Percentiles rank a stretch among this genome's conserved stretches.
Conservation (phyloP, 2,329 filamentous ascomycete genomes). For the Neophaeococcomyces mojaviensis region DNA sequence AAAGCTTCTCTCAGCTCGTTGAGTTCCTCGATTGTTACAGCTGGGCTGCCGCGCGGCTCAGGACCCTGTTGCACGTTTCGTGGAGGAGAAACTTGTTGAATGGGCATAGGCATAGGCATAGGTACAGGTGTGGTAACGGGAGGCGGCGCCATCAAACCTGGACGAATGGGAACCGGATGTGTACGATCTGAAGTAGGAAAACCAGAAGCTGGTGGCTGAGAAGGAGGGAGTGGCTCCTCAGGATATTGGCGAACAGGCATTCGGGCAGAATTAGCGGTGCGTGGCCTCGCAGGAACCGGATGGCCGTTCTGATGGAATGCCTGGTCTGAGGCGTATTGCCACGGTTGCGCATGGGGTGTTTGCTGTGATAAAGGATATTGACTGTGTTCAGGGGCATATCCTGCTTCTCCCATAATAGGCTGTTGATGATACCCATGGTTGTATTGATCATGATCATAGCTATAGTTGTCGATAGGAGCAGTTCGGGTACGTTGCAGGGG, state of each 20-base stretch:
- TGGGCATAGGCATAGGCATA: neutral
- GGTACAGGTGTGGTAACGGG: neutral
- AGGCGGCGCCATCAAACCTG: slow-evolving; percentile 12
- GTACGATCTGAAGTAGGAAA: slow-evolving; percentile 11
- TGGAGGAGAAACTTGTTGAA: slow-evolving; percentile 6
- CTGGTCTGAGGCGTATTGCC: slow-evolving; percentile 11
- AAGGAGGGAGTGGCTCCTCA: slow-evolving; percentile 11
- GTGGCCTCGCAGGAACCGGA: slow-evolving; percentile 11
- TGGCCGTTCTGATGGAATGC: slow-evolving; percentile 20
- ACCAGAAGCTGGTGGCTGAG: slow-evolving; percentile 18
- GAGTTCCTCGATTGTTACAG: slow-evolving; percentile 71
- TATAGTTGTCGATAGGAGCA: slow-evolving; percentile 10
- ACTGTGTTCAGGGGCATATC: slow-evolving; percentile 3
- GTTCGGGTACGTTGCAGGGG: neutral
- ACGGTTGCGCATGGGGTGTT: slow-evolving; percentile 5
- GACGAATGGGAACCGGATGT: slow-evolving; percentile 19
- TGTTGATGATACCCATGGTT: slow-evolving; percentile 13
- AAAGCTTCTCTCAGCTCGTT: slow-evolving; percentile 64
- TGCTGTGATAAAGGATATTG: slow-evolving; percentile 14
- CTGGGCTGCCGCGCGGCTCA: slow-evolving; percentile 16
- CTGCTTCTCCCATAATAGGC: neutral
- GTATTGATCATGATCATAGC: slow-evolving; percentile 14
- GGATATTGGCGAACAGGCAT: slow-evolving; percentile 13
- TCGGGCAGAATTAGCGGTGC: slow-evolving; percentile 13
- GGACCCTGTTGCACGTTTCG: slow-evolving; percentile 10